Evolutionary conservation across 441 rosid genomes (phyloP).

Genomic region (Bruguiera hainesii): DNA sequence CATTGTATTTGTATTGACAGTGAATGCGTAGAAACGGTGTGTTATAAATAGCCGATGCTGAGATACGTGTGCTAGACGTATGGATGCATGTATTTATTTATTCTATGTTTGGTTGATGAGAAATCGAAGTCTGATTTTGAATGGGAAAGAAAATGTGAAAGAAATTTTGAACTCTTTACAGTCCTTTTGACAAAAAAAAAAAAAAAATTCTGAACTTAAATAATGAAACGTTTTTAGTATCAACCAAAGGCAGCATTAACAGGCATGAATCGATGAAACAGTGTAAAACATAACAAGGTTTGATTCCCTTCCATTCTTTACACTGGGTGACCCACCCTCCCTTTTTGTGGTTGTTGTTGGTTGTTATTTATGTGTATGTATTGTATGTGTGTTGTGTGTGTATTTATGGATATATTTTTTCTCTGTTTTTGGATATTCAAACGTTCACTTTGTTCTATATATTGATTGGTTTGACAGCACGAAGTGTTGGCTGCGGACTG

Average conservation of each 20-base stretch:
- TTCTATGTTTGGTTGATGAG: conserved; percentile 8
- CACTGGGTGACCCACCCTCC: no score
- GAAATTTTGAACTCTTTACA: neutral
- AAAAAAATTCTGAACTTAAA: neutral
- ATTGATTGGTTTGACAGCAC: conserved; percentile 8
- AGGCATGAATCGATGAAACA: no score
- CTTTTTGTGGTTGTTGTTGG: no score
- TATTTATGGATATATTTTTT: neutral
- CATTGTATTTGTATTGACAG: conserved; percentile 18
- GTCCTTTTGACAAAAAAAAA: neutral
- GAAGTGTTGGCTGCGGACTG: neutral
- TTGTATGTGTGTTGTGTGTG: neutral
- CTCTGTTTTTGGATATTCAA: neutral
- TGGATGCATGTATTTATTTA: no score
- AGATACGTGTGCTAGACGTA: neutral
- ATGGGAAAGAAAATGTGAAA: neutral
- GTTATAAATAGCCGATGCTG: conserved; percentile 1
- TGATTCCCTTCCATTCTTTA: neutral
- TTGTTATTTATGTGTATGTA: no score
- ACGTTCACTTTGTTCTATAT: neutral
- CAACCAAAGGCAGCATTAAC: no score
- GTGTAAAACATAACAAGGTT: neutral
- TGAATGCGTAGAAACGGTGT: conserved; percentile 1
- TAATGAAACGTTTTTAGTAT: neutral
- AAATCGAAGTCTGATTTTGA: conserved; percentile 4